These are phyloP conservation scores for Aspergillus clavatus DNA, from an alignment of 2,329 filamentous ascomycete genomes.

Conservation along the genomic window DNA sequence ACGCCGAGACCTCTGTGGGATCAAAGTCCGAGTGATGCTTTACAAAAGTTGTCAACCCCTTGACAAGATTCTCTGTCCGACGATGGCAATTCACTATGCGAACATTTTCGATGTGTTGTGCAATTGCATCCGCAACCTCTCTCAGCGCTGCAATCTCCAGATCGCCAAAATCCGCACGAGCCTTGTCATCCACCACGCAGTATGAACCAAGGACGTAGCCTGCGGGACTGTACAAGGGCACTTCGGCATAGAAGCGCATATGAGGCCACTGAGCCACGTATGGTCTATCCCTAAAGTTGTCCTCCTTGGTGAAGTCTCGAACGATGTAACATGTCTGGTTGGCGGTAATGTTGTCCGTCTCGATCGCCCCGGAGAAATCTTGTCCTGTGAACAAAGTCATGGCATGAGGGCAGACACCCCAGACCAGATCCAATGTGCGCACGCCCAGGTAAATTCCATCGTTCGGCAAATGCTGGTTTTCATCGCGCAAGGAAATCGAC, in stretches of 20 bases:
- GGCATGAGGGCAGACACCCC: constrained; percentile 16
- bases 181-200: constrained; percentile 52
- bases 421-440: constrained; percentile 18
- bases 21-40: constrained; percentile 35
- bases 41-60: constrained; percentile 49
- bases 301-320: constrained; percentile 32
- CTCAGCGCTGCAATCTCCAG: constrained; percentile 43
- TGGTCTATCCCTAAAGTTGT: constrained; percentile 29
- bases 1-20: constrained; percentile 13
- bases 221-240: constrained; percentile 53
- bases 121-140: constrained; percentile 53
- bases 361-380: constrained; percentile 11
- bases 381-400: constrained; percentile 22
- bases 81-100: constrained; percentile 51
- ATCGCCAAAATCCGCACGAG: constrained; percentile 42
- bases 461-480: constrained; percentile 20
- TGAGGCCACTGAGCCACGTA: constrained; percentile 29
- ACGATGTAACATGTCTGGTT: constrained; percentile 31
- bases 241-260: constrained; percentile 50
- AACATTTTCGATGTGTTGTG: constrained; percentile 56
- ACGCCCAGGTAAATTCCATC: constrained; percentile 33
- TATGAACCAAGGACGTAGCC: constrained; percentile 55
- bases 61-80: constrained; percentile 54
- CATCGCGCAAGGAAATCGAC: constrained; percentile 35
- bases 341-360: constrained; percentile 23